These are phyloP conservation scores for Penicillium sp. DNA, from an alignment of 2,329 filamentous ascomycete species.

Conservation along the genomic window DNA sequence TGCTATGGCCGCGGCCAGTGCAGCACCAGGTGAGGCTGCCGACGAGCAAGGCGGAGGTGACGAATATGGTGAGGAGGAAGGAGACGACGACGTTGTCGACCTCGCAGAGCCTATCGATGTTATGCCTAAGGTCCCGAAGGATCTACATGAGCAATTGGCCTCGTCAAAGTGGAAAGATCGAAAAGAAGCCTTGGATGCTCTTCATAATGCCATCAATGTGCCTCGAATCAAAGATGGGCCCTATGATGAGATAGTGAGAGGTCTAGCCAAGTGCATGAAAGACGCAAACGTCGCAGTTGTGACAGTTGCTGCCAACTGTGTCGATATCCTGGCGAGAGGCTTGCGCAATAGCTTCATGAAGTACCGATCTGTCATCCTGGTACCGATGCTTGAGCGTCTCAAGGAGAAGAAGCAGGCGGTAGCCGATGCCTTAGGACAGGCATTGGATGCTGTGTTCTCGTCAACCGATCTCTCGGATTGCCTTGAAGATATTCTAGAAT, in stretches of 20 bases:
- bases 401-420: constrained; percentile 96
- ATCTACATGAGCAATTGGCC: constrained; percentile 77
- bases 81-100: constrained; percentile 76
- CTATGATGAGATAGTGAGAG: constrained; percentile 78
- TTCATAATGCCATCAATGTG: constrained; percentile 73
- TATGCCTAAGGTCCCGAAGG: constrained; percentile 71
- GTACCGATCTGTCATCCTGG: constrained; percentile 76
- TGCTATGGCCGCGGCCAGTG: constrained; percentile 68
- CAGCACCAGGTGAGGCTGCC: constrained; percentile 56
- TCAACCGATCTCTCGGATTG: constrained; percentile 75
- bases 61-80: constrained; percentile 58
- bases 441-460: constrained; percentile 69
- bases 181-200: constrained; percentile 85
- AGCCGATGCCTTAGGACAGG: constrained; percentile 79
- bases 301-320: constrained; percentile 86
- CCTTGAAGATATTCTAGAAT: constrained; percentile 84
- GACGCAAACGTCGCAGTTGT: constrained; percentile 96
- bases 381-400: constrained; percentile 87
- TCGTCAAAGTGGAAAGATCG: constrained; percentile 98
- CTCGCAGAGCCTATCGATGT: constrained; percentile 86
- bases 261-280: constrained; percentile 95
- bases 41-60: constrained; percentile 52
- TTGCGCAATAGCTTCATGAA: constrained; percentile 73
- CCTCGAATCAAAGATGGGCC: constrained; percentile 88
- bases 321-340: constrained; percentile 84